A percentile compares a stretch with the other conserved stretches of the same genome.
These are phyloP conservation scores for Fragaria nilgerrensis DNA, from an alignment of 306 rosid genomes.

Conservation along the genomic window DNA sequence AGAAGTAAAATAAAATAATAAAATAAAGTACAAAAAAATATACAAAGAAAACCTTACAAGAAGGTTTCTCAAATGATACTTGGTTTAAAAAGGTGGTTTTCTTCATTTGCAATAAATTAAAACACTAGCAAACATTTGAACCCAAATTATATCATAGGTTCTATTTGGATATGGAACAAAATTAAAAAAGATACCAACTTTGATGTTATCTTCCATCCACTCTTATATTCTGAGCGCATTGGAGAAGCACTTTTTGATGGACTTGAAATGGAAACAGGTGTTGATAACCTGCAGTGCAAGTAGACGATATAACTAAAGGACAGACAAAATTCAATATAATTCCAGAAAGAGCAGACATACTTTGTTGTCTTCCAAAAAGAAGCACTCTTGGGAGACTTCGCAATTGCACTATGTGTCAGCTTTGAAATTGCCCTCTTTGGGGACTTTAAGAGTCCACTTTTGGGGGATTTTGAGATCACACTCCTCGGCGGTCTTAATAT, in stretches of 20 bases:
- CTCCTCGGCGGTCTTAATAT: not conserved
- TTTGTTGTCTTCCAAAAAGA: conserved; percentile 61
- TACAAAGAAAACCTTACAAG: not conserved
- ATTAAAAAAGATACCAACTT: conserved; percentile 48
- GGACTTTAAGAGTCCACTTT: conserved; percentile 23
- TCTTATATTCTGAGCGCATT: conserved; percentile 34
- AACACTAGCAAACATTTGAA: not conserved
- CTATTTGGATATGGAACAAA: conserved; percentile 8
- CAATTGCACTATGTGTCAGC: not conserved
- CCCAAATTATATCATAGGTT: not conserved
- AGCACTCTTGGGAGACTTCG: conserved; percentile 31
- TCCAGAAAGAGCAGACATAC: conserved; percentile 42
- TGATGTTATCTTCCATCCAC: conserved; percentile 47
- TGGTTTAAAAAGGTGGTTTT: not conserved
- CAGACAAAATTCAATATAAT: not conserved
- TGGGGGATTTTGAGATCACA: conserved; percentile 37
- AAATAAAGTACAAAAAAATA: not conserved
- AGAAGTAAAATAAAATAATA: not conserved
- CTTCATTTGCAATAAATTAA: not conserved
- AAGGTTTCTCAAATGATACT: not conserved
- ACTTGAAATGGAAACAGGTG: conserved; percentile 42
- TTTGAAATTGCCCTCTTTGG: conserved; percentile 4
- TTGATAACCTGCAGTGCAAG: conserved; percentile 44
- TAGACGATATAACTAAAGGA: conserved; percentile 20
- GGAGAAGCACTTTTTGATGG: conserved; percentile 51